Conservation (phyloP, 2,329 filamentous ascomycete species). For the Verticillium zaregamsianum region DNA sequence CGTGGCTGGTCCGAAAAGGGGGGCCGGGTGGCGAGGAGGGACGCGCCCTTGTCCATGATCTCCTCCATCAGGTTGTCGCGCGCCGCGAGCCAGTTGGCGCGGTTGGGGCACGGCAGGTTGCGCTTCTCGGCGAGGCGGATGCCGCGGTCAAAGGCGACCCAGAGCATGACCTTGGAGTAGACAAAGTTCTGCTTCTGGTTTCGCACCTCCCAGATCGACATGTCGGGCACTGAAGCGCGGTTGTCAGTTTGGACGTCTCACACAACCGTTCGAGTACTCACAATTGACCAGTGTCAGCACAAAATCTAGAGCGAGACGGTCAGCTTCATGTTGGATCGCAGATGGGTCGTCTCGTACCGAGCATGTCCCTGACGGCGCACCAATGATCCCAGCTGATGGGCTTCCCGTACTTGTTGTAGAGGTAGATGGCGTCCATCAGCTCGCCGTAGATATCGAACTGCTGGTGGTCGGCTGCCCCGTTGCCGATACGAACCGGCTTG, state of each 20-base stretch:
- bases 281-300: conserved; percentile 63
- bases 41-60: conserved; percentile 64
- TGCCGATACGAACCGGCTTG: conserved; percentile 70
- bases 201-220: conserved; percentile 81
- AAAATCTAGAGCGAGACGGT: conserved; percentile 45
- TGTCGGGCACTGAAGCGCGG: conserved; percentile 54
- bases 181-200: conserved; percentile 73
- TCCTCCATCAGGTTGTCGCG: conserved; percentile 69
- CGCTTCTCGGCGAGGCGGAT: conserved; percentile 71
- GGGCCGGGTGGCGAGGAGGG: too few species aligned
- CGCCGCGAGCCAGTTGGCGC: conserved; percentile 59
- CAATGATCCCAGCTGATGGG: conserved; percentile 74
- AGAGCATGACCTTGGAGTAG: conserved; percentile 81
- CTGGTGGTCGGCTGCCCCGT: conserved; percentile 70
- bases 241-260: conserved; percentile 6
- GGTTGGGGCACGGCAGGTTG: conserved; percentile 69
- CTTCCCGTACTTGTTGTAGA: conserved; percentile 77
- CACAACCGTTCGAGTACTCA: conserved; percentile 18
- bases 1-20: neutral
- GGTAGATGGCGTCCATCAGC: conserved; percentile 71
- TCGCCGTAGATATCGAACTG: conserved; percentile 80
- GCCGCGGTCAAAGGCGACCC: conserved; percentile 75
- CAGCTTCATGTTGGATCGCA: neutral
- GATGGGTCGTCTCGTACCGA: conserved; percentile 32
- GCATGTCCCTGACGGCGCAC: conserved; percentile 64